phyloP scores from a whole-genome alignment of 2,329 filamentous ascomycete genomes.

The Fusarium verticillioides region DNA sequence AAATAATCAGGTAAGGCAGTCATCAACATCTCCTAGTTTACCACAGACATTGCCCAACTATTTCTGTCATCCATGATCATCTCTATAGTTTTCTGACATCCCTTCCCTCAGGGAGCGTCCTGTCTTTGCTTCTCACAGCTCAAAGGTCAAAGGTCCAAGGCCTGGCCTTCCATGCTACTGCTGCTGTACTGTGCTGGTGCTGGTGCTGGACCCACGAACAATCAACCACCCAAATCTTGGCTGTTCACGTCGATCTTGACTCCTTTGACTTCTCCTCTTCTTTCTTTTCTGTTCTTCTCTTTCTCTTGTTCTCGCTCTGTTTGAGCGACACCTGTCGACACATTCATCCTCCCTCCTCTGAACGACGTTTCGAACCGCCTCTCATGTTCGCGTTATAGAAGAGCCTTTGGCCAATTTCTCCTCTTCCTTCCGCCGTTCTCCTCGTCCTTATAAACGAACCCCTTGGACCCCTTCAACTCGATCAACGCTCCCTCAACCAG shows the following conservation, averaged over 20 bases:
- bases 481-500: slow-evolving; percentile 30
- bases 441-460: slow-evolving; percentile 17
- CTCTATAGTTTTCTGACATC: not conserved
- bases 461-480: slow-evolving; percentile 16
- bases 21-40: too few species aligned
- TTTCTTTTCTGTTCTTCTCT: slow-evolving; percentile 11
- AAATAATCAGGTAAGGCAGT: not conserved
- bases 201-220: slow-evolving; percentile 37
- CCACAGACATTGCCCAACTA: not conserved
- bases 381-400: slow-evolving; percentile 53
- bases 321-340: slow-evolving; percentile 31
- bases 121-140: not conserved
- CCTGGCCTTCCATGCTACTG: not conserved
- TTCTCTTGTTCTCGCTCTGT: slow-evolving; percentile 31
- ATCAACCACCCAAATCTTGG: slow-evolving; percentile 33
- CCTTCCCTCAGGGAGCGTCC: not conserved
- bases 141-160: not conserved
- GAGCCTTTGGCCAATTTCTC: slow-evolving; percentile 40
- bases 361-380: slow-evolving; percentile 27
- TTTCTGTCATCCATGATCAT: not conserved
- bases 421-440: slow-evolving; percentile 30
- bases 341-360: not conserved
- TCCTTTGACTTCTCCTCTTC: slow-evolving; percentile 33
- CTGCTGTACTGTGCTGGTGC: not conserved
- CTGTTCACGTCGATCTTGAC: slow-evolving; percentile 39